Evolutionary conservation across 768 basidiomycete species (phyloP), one percentile per base, ranked within the genome.

Genomic region (Suillus tomentosus): DNA sequence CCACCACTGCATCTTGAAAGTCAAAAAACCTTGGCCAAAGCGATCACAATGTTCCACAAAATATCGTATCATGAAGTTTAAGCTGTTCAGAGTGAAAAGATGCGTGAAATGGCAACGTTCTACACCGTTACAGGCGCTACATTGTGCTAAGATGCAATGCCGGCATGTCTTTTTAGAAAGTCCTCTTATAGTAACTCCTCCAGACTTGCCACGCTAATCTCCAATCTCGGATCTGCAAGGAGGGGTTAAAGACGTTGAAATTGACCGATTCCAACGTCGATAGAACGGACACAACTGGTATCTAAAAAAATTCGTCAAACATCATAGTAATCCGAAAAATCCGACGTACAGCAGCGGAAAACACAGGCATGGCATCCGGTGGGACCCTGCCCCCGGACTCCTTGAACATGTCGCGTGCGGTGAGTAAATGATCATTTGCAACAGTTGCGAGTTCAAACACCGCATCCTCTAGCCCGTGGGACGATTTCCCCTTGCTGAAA

Each of bases 381-480:
- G 89, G 89, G 55, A 90, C 83, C 70, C 74, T 82, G 15, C 79
- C 82, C 43, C 80, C 82, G 50, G 80, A 80, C 50, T 83, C 79
- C 65, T 84, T 81, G 69, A 90, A 83, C 85, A 89, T 87, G 60
- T 84, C 81, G 19, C 90, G 84, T 19, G 92, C 91, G 3, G 90
- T 91, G 63, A 84, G 76, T 67, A 95, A 73, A 73, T 95, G 87
- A 75, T 94, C 91, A 75, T 93, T 90, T 36, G 91, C 93, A 27
- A 88, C 73, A 10, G 87, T 88, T 40, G 94, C 93, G 75, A 94
- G 87, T 70, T 94, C 91, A 71, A 85, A 95, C 36, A 92, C 89
- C 0, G 93, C 92, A 64, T 92, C 88, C 57, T 86, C 86, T 17
- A 95, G 79, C 2, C 86, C 90, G 55, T 82, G 75, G 51, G 87